Evolutionary conservation across 192 early-diverging fungal genomes (phyloP).

Genomic region (Linderina pennispora): DNA sequence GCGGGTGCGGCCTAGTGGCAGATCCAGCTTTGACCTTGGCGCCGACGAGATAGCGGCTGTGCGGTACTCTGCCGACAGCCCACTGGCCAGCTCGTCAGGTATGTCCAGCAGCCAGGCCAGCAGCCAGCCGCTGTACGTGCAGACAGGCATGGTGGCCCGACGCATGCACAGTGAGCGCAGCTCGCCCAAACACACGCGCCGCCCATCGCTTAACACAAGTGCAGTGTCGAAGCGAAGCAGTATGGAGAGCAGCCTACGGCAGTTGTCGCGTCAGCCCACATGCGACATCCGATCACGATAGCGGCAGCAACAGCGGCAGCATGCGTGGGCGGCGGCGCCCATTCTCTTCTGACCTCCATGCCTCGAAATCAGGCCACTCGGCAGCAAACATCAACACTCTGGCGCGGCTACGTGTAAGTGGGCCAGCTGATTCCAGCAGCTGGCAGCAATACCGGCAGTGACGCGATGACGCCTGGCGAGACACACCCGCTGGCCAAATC

Average conservation of each 20-base stretch:
- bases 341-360: constrained; percentile 9
- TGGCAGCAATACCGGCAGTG: too few relatives aligned
- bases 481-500: too few relatives aligned
- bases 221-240: not conserved
- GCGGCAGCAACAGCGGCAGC: not conserved
- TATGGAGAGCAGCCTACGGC: constrained; percentile 2
- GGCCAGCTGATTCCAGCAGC: too few relatives aligned
- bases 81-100: not conserved
- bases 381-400: too few relatives aligned
- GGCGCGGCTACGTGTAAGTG: too few relatives aligned
- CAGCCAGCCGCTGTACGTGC: not conserved
- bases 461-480: too few relatives aligned
- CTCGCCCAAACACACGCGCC: not conserved
- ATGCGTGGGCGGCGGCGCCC: constrained; percentile 4
- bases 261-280: constrained; percentile 1
- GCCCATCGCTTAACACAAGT: not conserved
- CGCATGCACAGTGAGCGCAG: too few relatives aligned
- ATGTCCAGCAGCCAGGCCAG: not conserved
- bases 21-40: too few relatives aligned
- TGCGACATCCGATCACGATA: constrained; percentile 3
- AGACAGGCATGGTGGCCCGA: not conserved
- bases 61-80: not conserved
- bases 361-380: constrained; percentile 28
- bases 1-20: too few relatives aligned
- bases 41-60: too few relatives aligned